These are phyloP conservation scores for Coelastrella sp. DNA, from an alignment of 139 green algal species.

Conservation along the genomic window DNA sequence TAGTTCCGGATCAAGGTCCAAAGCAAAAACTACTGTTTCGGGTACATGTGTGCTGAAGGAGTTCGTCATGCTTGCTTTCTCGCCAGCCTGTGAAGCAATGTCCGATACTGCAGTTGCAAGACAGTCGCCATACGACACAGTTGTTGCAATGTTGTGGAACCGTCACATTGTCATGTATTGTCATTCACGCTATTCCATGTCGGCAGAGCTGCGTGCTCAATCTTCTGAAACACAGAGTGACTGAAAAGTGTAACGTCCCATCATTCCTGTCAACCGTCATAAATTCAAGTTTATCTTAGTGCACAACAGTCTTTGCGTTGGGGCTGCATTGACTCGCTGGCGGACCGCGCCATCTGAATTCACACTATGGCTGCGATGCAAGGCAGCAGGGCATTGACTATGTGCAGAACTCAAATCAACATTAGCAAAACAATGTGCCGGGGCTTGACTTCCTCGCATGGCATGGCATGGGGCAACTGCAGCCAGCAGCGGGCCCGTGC, in stretches of 20 bases:
- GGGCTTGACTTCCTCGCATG: constrained; percentile 10
- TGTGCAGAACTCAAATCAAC: constrained; percentile 13
- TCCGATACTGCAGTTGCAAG: too few relatives aligned
- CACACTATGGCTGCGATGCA: constrained; percentile 18
- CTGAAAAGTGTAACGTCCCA: background rate
- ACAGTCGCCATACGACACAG: too few relatives aligned
- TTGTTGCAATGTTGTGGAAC: too few relatives aligned
- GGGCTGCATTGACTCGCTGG: background rate
- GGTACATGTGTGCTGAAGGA: background rate
- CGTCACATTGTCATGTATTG: background rate
- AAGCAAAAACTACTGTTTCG: constrained; percentile 21
- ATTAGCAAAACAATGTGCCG: constrained; percentile 2
- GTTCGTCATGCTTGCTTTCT: too few relatives aligned
- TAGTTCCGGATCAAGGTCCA: constrained; percentile 14
- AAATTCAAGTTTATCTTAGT: background rate
- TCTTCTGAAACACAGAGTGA: background rate
- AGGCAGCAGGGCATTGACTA: constrained; percentile 2
- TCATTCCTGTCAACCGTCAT: background rate
- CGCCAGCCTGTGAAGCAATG: too few relatives aligned
- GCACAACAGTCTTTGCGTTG: too few relatives aligned
- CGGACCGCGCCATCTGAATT: background rate
- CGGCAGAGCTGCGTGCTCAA: too few relatives aligned
- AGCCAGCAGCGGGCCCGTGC: background rate
- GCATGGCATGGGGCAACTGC: constrained; percentile 21
- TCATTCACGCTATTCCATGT: background rate